phyloP scores from a whole-genome alignment of 345 rosid species.

The Salix dunnii region DNA sequence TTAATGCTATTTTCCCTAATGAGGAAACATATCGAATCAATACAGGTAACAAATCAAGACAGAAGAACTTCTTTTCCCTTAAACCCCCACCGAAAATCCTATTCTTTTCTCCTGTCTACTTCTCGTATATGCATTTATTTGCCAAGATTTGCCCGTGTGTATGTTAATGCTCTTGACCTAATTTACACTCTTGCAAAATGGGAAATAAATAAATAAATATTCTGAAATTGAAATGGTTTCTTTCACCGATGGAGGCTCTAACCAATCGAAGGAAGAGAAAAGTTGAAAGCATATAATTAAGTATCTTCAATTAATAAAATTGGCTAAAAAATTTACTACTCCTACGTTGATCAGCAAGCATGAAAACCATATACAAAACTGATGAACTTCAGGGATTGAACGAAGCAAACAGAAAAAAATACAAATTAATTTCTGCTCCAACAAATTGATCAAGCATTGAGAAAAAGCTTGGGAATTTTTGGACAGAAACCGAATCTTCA shows the following conservation, averaged over 20 bases:
- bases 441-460: background rate
- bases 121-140: background rate
- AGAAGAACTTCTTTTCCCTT: background rate
- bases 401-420: background rate
- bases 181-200: background rate
- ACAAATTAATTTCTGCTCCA: background rate
- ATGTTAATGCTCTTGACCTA: background rate
- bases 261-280: background rate
- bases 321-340: background rate
- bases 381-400: background rate
- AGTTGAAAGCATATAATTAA: background rate
- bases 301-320: background rate
- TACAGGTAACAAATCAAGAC: background rate
- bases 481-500: background rate
- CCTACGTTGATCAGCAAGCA: background rate
- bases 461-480: background rate
- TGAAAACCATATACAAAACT: background rate
- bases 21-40: background rate
- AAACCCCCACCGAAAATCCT: background rate
- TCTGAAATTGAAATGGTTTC: background rate
- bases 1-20: background rate
- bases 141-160: background rate
- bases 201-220: background rate
- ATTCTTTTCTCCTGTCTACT: background rate
- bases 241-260: background rate